Evolutionary conservation across 306 rosid genomes (phyloP), one percentile per base, ranked within the genome.

Genomic region (Macrotyloma uniflorum): DNA sequence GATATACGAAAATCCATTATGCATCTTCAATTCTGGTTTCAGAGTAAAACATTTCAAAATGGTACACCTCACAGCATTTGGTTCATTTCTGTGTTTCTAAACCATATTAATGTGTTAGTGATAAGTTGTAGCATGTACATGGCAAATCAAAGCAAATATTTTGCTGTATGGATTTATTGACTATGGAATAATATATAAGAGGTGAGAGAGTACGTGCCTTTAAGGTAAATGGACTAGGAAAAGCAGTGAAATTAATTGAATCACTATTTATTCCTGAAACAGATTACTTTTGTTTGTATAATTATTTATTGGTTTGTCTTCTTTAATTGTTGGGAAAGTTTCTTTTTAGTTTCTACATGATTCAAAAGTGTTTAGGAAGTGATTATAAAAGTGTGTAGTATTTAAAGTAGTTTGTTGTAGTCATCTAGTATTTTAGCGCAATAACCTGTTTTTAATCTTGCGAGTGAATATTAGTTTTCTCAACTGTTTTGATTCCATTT

Each of bases 11-110:
- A 95, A 89, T 80, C 82, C 74, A 84, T 89, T 43, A 80, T 87
- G 94, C 86, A 88, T 84, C 94, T 95, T 74, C 99, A 95, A 89
- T 95, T 95, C 89, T 91, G 99, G 99, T 86, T 92, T 80, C 99
- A 91, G 85, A 91, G 89, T 83, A 81, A 67, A 88, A 72, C 54
- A 82, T 80, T 78, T 77, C 67, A 66, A 58, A 84, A 82, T 88
- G 98, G 98, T 94, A 55, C 20, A 75, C 55, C 18, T 46, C 67
- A 14, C 73, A 74, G 13, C 47, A 24, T 51, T 18, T 38, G 20
- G 67, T 77, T 65, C 12, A 12, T 19, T 36, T 36, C 4, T 40
- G 49, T 65, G 51, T 40, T 64, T 64, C 12, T 66, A 66, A 51
- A 40, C 51, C 22, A 13, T 20, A 20, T 66, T 11, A 76, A 5